Percentiles rank a stretch among this genome's conserved stretches.
phyloP scores from a whole-genome alignment of 108 stramenopile genomes.

The Aureococcus anophagefferens region DNA sequence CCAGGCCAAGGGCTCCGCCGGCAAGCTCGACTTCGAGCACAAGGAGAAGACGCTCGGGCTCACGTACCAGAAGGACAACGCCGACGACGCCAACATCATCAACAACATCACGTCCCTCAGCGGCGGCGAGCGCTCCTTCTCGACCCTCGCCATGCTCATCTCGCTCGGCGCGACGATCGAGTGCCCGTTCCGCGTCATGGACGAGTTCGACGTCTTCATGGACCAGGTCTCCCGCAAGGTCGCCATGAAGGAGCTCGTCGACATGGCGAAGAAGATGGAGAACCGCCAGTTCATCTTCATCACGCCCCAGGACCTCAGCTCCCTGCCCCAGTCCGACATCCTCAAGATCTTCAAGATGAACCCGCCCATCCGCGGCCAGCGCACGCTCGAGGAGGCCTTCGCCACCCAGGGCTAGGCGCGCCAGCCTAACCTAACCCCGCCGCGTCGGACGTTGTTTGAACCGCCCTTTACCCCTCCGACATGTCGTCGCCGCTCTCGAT shows the following conservation, averaged over 20 bases:
- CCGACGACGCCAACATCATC: slow-evolving; percentile 50
- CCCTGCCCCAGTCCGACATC: slow-evolving; percentile 39
- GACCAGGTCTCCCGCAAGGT: slow-evolving; percentile 77
- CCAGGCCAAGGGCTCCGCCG: slow-evolving; percentile 61
- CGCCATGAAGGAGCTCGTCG: slow-evolving; percentile 62
- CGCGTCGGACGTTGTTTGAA: too few relatives aligned
- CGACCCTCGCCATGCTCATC: slow-evolving; percentile 77
- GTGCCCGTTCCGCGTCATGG: slow-evolving; percentile 93
- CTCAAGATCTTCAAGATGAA: slow-evolving; percentile 52
- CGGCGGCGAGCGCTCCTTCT: slow-evolving; percentile 59
- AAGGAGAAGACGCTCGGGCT: slow-evolving; percentile 32
- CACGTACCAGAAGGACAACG: slow-evolving; percentile 27
- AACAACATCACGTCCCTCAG: slow-evolving; percentile 69
- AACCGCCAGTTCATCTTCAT: slow-evolving; percentile 91
- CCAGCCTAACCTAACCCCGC: too few relatives aligned
- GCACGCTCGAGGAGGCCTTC: background rate
- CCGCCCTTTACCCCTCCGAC: too few relatives aligned
- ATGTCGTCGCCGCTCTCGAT: too few relatives aligned
- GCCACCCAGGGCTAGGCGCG: too few relatives aligned
- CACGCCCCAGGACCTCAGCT: slow-evolving; percentile 80
- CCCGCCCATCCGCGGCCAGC: slow-evolving; percentile 8
- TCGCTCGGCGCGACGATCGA: slow-evolving; percentile 80
- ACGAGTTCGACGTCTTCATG: slow-evolving; percentile 96
- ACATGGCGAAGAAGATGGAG: slow-evolving; percentile 53
- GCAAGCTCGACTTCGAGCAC: slow-evolving; percentile 64